Base-by-base conservation (phyloP, 179 eudicot species). In the Patellifolia procumbens region DNA sequence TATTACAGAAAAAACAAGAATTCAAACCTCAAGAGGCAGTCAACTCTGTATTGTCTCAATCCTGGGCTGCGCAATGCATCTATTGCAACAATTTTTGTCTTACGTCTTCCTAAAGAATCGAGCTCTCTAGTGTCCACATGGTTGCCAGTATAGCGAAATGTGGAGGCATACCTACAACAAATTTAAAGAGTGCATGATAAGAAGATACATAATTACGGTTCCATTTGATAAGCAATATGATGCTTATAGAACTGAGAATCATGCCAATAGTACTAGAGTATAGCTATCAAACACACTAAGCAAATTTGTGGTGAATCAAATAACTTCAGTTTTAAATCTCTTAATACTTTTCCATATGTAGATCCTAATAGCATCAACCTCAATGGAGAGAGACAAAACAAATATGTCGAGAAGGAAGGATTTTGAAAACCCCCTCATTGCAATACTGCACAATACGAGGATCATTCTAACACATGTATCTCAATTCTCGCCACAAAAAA, bases 41-140 rank as follows among this genome's bases (percentile, higher is more conserved):
- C 91, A 53, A 62, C 80, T 74, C 79, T 75, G 83, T 87, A 93
- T 74, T 95, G 99, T 81, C 87, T 84, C 62, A 74, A 80, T 56
- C 97, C 97, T 48, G 96, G 96, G 55, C 49, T 28, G 81, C 85
- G 68, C 53, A 93, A 82, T 48, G 99, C 99, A 81, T 95, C 99
- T 45, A 93, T 89, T 48, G 98, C 99, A 71, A 86, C 78, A 74
- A 95, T 89, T 80, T 90, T 87, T 19, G 96, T 95, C 72, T 74
- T 85, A 45, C 91, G 95, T 77, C 99, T 91, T 74, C 93, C 91
- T 67, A 88, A 13, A 48, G 79, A 69, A 82, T 93, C 99, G 24
- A 78, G 68, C 76, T 80, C 87, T 81, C 76, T 89, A 60, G 59
- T 43, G 75, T 95, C 99, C 72, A 79, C 72, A 72, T 88, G 80